phyloP scores from a whole-genome alignment of 768 basidiomycete genomes.

The Russula lepida region DNA sequence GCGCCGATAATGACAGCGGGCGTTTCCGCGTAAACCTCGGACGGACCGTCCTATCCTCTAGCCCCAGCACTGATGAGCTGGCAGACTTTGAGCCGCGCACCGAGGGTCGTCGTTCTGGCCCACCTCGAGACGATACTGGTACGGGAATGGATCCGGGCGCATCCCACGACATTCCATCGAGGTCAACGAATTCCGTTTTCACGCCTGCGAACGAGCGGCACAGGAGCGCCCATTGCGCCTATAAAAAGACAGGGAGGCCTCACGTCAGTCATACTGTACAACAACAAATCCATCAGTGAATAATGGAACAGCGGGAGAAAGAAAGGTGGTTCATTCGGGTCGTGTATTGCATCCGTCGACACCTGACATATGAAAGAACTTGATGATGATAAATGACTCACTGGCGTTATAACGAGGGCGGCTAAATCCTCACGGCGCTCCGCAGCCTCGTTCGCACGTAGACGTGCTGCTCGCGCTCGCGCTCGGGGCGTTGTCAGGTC shows the following conservation, averaged over 20 bases:
- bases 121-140: background rate
- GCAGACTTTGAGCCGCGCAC: background rate
- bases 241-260: background rate
- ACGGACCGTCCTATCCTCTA: slow-evolving; percentile 7
- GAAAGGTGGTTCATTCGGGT: no score
- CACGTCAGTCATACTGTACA: background rate
- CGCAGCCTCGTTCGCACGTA: slow-evolving; percentile 11
- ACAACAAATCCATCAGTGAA: background rate
- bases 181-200: slow-evolving; percentile 53
- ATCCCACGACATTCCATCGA: slow-evolving; percentile 50
- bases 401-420: slow-evolving; percentile 13
- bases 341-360: background rate
- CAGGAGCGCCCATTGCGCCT: slow-evolving; percentile 30
- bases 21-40: background rate
- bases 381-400: background rate
- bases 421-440: slow-evolving; percentile 14
- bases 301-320: background rate
- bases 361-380: background rate
- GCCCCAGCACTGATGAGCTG: background rate
- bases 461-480: slow-evolving; percentile 4
- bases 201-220: slow-evolving; percentile 42
- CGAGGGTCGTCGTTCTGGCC: background rate
- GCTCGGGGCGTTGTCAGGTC: slow-evolving; percentile 13
- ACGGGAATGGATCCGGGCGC: background rate
- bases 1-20: background rate